phyloP scores from a whole-genome alignment of 768 basidiomycete species.

The Phanerochaete sordida region DNA sequence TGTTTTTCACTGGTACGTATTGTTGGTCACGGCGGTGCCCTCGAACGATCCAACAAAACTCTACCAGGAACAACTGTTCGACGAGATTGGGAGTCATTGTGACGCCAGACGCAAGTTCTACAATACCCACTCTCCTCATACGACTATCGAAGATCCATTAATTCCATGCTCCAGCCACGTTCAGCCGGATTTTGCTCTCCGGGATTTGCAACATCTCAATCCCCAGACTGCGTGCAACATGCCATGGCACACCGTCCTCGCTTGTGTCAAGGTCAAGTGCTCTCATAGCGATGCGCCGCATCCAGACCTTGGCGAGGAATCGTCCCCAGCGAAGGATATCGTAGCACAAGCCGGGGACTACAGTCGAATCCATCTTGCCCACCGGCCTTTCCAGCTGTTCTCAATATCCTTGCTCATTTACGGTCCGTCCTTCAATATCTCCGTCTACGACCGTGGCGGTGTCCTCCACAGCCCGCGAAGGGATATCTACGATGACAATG shows the following conservation, averaged over 20 bases:
- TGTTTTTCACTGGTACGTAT: too few species aligned
- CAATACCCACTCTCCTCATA: not conserved
- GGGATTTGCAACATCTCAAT: too few species aligned
- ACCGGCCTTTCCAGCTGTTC: constrained; percentile 28
- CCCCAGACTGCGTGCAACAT: not conserved
- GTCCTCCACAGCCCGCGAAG: constrained; percentile 15
- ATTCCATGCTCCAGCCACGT: not conserved
- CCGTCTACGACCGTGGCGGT: constrained; percentile 29
- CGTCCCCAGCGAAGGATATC: not conserved
- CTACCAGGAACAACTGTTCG: too few species aligned
- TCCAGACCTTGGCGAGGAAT: not conserved
- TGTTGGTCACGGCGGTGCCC: too few species aligned
- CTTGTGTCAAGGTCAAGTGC: not conserved
- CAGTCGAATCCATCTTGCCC: constrained; percentile 16
- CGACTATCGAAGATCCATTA: not conserved
- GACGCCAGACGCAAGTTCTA: too few species aligned
- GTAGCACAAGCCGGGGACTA: not conserved
- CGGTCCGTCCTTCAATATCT: constrained; percentile 27
- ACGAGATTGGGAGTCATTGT: too few species aligned
- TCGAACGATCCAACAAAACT: too few species aligned
- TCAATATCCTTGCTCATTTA: constrained; percentile 27
- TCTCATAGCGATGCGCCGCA: not conserved
- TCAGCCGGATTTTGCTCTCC: not conserved
- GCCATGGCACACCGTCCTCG: not conserved
- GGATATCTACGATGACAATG: constrained; percentile 5